Conservation (phyloP, 164 flowering plant genomes). For the Aristolochia californica region DNA sequence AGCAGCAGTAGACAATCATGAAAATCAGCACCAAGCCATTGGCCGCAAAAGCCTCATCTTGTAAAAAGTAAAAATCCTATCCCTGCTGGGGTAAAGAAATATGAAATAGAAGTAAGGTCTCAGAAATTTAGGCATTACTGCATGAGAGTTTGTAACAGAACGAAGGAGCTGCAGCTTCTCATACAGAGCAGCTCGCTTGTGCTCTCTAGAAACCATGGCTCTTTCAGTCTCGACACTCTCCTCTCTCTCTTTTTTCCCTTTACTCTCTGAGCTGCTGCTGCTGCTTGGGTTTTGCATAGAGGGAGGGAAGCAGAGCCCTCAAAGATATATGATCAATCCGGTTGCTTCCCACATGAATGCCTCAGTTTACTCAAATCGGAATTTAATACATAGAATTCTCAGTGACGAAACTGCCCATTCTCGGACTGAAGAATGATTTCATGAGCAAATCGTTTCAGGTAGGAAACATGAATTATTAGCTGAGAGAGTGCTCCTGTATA, state of each 20-base stretch:
- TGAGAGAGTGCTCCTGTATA: no score
- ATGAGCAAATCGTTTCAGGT: no score
- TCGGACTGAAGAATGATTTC: no score
- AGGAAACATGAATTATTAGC: no score
- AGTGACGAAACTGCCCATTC: slow-evolving; percentile 22
- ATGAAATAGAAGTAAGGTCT: background rate
- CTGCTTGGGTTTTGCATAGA: background rate
- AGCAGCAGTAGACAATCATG: no score
- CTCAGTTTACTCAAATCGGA: slow-evolving; percentile 21
- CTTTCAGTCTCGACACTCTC: slow-evolving; percentile 10
- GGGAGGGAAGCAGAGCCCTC: slow-evolving; percentile 23
- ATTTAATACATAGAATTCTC: slow-evolving; percentile 3
- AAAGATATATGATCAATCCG: slow-evolving; percentile 30
- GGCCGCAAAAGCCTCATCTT: no score
- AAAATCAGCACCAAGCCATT: no score
- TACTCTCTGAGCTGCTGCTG: slow-evolving; percentile 12
- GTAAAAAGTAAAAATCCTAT: background rate
- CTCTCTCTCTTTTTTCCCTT: slow-evolving; percentile 6
- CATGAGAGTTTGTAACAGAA: slow-evolving; percentile 76
- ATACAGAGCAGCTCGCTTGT: slow-evolving; percentile 55
- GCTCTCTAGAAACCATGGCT: slow-evolving; percentile 72
- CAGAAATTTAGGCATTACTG: slow-evolving; percentile 28
- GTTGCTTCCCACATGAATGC: slow-evolving; percentile 31
- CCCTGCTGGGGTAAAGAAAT: background rate
- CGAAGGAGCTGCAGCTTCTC: slow-evolving; percentile 96